Base-by-base conservation (phyloP, 768 basidiomycete species). In the Saitozyma podzolica region DNA sequence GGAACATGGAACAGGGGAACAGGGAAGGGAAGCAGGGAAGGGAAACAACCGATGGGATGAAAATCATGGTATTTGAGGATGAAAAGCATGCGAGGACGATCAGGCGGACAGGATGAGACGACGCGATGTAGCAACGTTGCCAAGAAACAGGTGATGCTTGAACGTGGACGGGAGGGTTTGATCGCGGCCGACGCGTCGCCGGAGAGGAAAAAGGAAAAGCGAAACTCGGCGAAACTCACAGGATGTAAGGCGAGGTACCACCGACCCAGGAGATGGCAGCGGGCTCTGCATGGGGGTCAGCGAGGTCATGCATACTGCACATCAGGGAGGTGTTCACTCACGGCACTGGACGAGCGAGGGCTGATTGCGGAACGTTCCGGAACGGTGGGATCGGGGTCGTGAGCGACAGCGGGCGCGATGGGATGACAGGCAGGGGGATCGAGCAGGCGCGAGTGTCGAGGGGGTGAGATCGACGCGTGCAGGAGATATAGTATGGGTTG, bases 181-280 rank as follows among this genome's bases (percentile, higher is more conserved):
- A 29, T 29, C 29, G 5, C 5, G 29, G 29, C 29, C 29, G 29
- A 29, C 29, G 29, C 29, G 29, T 29, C 29, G 29, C 29, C 29
- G 29, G 5, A 5, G 5, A 5, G 29, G 29, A 5, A 29, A 29
- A 29, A 2, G 29, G 5, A 29, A 29, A 47, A 47, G 45, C n/a
- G 11, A 6, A 6, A 11, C 11, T 6, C 2, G 6, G 45, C 45
- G 2, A 47, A 47, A 11, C 74, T 66, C 50, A 72, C 72, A 76
- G 40, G 63, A 71, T 73, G 77, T 65, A 78, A 52, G 69, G 72
- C 11, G 54, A 63, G 3, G 59, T 64, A 59, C 71, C 68, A 59
- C 69, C 74, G 39, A 61, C 50, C 74, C 74, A 76, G 14, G 63
- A 59, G 43, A 71, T 58, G 20, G 64, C 56, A 19, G 62, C 67